Evolutionary conservation across 768 basidiomycete species (phyloP), one percentile per base, ranked within the genome.

Genomic region (Pleurotus eryngii): DNA sequence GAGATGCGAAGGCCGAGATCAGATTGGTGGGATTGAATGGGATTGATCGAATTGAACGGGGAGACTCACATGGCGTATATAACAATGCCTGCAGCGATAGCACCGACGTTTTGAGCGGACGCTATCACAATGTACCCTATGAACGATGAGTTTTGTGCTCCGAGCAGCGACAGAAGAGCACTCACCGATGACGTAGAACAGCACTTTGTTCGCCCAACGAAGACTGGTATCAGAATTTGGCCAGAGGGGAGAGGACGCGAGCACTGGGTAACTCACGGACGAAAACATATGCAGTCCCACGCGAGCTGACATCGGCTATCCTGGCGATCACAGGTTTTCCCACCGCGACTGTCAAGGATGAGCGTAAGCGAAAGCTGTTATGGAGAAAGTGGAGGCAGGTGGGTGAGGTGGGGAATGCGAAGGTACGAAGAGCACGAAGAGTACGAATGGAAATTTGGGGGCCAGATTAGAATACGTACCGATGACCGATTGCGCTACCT

Each of bases 291-390:
- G 87, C 84, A 42, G 76, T 77, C 17, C 84, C 85, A 63, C 89
- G 79, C 20, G 88, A 89, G 12, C 81, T 73, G 6, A 87, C 82
- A 66, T 91, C 89, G 7, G 88, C 83, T 40, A 89, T 68, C 69
- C 90, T 90, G 1, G 89, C 88, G 60, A 89, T 82, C 38, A 87
- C 74, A 1, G 89, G 89, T 70, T 90, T 89, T 40, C 78, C 78
- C 46, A 74, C 72, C 50, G 75, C 68, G 58, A 79, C 72, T 72
- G 56, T 17, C 24, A 56, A 18, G 20, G 37, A 46, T 5, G 42
- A 40, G 9, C 12, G 22, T 20, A n/a, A 46, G 4, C 55, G 35
- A 6, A 49, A 55, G 22, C 14, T 2, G 17, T 18, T 53, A 45
- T 17, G 20, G 22, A 22, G 42, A 1, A 7, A 38, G 50, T 6